These are phyloP conservation scores for Serendipita sp. DNA, from an alignment of 1,284 basidiomycete genomes.

Conservation along the genomic window DNA sequence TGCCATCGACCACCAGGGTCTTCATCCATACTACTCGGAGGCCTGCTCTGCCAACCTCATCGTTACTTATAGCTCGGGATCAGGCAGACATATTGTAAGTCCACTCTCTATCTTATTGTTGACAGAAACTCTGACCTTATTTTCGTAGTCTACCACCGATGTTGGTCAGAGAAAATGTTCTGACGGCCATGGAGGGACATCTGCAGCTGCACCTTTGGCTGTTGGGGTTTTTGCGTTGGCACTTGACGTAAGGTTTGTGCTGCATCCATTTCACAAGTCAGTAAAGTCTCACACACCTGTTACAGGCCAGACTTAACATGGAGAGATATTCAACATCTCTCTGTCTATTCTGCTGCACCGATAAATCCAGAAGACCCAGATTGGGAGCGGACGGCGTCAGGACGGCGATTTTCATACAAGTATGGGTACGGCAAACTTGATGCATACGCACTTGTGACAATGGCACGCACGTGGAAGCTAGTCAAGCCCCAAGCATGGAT, in stretches of 20 bases:
- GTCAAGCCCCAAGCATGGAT: slow-evolving; percentile 48
- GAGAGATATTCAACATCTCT: slow-evolving; percentile 45
- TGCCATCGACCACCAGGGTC: slow-evolving; percentile 38
- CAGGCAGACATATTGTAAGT: slow-evolving; percentile 35
- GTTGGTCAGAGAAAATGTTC: slow-evolving; percentile 42
- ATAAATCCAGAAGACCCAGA: slow-evolving; percentile 41
- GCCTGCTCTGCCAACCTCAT: slow-evolving; percentile 46
- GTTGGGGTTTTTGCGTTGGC: slow-evolving; percentile 37
- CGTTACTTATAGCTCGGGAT: slow-evolving; percentile 43
- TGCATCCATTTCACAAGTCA: neutral
- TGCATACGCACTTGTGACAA: slow-evolving; percentile 35
- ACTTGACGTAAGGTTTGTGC: slow-evolving; percentile 27
- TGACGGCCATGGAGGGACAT: slow-evolving; percentile 41
- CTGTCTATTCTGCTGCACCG: slow-evolving; percentile 30
- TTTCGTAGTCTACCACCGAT: slow-evolving; percentile 39
- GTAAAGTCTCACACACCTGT: neutral
- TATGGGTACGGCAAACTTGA: slow-evolving; percentile 46
- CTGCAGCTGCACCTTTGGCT: slow-evolving; percentile 44
- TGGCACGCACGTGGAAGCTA: slow-evolving; percentile 33
- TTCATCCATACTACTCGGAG: slow-evolving; percentile 50
- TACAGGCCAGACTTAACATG: slow-evolving; percentile 39
- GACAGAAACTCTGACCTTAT: neutral
- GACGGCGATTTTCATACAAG: slow-evolving; percentile 43
- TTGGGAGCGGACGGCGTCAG: slow-evolving; percentile 39
- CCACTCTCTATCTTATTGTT: neutral